phyloP scores from a whole-genome alignment of 1,284 basidiomycete genomes.

The Vanrija sp. region DNA sequence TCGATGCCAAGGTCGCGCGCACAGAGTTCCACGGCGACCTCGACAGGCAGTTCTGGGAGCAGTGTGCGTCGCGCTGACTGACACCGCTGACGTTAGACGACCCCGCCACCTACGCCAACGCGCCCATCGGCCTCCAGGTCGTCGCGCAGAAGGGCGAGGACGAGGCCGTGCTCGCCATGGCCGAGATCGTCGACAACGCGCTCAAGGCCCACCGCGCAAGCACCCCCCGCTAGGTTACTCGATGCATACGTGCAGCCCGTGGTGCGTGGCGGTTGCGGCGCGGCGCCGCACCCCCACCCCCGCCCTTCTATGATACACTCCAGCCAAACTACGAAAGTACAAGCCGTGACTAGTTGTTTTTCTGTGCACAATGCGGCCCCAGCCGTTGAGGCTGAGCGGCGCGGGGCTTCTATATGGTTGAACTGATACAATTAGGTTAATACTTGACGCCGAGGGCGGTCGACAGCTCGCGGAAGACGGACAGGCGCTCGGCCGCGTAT shows the following conservation, averaged over 20 bases:
- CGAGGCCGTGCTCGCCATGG: constrained; percentile 51
- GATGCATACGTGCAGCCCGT: too few species aligned
- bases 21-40: constrained; percentile 52
- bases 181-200: too few species aligned
- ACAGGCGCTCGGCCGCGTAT: constrained; percentile 45
- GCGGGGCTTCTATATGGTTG: too few species aligned
- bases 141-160: constrained; percentile 65
- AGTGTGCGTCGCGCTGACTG: constrained; percentile 54
- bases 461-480: constrained; percentile 47
- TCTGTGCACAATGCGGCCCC: too few species aligned
- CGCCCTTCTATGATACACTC: too few species aligned
- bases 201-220: too few species aligned
- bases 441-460: constrained; percentile 31
- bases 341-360: too few species aligned
- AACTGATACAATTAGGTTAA: background rate
- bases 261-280: too few species aligned
- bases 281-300: too few species aligned
- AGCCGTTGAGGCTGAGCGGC: too few species aligned
- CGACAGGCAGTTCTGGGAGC: constrained; percentile 55
- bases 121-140: constrained; percentile 62
- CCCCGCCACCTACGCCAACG: constrained; percentile 56
- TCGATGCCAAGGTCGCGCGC: constrained; percentile 54
- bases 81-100: constrained; percentile 56
- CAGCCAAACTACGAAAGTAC: too few species aligned
- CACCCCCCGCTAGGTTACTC: too few species aligned